Conservation (phyloP, 768 basidiomycete genomes). For the Mycena capillaripes region DNA sequence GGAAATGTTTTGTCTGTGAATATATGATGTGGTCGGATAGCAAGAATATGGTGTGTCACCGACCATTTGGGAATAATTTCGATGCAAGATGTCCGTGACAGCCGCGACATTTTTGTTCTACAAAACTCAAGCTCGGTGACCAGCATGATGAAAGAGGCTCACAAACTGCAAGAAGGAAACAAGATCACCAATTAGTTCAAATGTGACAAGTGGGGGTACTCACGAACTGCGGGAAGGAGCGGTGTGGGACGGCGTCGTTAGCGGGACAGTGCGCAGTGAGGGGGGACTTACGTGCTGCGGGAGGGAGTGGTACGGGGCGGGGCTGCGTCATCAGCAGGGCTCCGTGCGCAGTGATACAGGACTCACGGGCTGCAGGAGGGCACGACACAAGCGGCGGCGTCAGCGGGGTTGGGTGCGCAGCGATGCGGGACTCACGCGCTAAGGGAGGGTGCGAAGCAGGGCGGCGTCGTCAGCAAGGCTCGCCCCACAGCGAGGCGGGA, state of each 20-base stretch:
- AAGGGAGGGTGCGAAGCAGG: too few relatives aligned
- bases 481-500: not conserved
- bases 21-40: not conserved
- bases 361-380: not conserved
- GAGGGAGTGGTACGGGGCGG: not conserved
- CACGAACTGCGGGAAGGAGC: not conserved
- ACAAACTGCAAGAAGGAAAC: slow-evolving; percentile 7
- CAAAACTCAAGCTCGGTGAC: not conserved
- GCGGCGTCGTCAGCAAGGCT: too few relatives aligned
- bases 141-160: slow-evolving; percentile 2
- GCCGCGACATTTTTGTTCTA: not conserved
- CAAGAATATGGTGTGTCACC: slow-evolving; percentile 4
- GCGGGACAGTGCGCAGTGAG: not conserved
- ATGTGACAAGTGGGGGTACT: not conserved
- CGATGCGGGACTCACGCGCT: too few relatives aligned
- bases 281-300: not conserved
- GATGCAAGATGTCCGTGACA: slow-evolving; percentile 2
- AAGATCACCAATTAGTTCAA: not conserved
- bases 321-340: slow-evolving; percentile 6
- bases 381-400: not conserved
- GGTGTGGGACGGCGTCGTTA: too few relatives aligned
- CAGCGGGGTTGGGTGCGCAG: not conserved
- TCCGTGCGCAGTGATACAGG: not conserved
- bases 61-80: slow-evolving; percentile 3
- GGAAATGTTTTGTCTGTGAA: not conserved